Base-by-base conservation (phyloP, 345 rosid genomes). In the Citrus unshiu region DNA sequence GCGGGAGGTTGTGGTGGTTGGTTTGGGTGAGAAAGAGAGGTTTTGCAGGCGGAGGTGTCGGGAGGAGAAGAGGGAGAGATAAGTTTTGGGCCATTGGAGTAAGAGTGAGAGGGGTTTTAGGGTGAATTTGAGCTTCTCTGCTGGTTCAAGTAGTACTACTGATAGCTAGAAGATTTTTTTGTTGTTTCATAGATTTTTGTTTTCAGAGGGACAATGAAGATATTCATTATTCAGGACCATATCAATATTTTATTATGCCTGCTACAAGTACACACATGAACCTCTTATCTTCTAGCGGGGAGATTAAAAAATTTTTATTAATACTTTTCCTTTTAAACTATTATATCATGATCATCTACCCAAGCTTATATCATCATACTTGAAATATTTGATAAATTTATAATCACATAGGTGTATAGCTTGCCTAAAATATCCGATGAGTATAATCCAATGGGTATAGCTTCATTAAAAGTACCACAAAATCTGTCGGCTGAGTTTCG, bases 1-100 rank as follows among this genome's bases (percentile, higher is more conserved):
- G 27, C 27, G 81, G 61, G 7, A 76, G 77, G 35, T 74, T 81
- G n/a, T 64, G 79, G 21, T 77, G 80, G 80, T 77, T 75, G 58
- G 61, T 76, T 56, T 85, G 91, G 85, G 68, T 56, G 70, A 85
- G 82, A 68, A 79, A 79, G 29, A 79, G 70, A 63, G 91, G 83
- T 82, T 89, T 94, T 18, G 90, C 35, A 10, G 93, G 85, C 5
- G 92, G 89, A 5, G 85, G 90, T 54, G 32, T 88, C 3, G 94
- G 93, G 70, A 93, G 87, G 76, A 92, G 87, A 75, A 92, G 94
- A 58, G 98, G 95, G 0, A 90, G 87, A 72, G 93, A 89, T 25
- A 92, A 82, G 72, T 87, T 95, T 75, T 92, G 93, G 21, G 95
- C 93, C 99, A 95, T 95, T 78, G 78, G 76, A 76, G 75, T 12